Percentiles rank a stretch among this genome's conserved stretches.
Evolutionary conservation across 106 monocot species (phyloP).

Genomic region (Cymbidium sinense): DNA sequence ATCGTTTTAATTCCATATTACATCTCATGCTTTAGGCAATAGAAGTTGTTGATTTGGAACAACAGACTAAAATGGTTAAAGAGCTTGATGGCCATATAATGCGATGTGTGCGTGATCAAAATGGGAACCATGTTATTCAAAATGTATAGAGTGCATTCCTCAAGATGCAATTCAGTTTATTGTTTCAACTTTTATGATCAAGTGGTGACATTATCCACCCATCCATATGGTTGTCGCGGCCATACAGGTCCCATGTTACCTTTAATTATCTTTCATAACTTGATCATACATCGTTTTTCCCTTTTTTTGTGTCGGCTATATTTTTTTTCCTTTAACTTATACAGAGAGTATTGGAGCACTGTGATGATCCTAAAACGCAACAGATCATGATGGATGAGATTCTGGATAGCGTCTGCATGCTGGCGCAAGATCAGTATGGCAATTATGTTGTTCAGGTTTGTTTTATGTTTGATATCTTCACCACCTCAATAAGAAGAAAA

Average conservation of each 20-base stretch:
- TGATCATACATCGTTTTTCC: not conserved
- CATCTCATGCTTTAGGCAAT: slow-evolving; percentile 33
- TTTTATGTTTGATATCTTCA: not conserved
- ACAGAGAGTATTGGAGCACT: slow-evolving; percentile 73
- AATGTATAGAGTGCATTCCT: slow-evolving; percentile 48
- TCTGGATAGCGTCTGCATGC: slow-evolving; percentile 30
- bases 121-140: slow-evolving; percentile 66
- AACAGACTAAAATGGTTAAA: slow-evolving; percentile 50
- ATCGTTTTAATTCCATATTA: not conserved
- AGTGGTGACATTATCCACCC: slow-evolving; percentile 44
- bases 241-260: slow-evolving; percentile 36
- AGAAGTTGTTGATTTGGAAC: slow-evolving; percentile 60
- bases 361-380: slow-evolving; percentile 50
- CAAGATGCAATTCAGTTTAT: slow-evolving; percentile 46
- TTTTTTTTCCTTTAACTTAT: not conserved
- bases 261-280: not conserved
- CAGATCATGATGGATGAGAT: slow-evolving; percentile 61
- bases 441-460: slow-evolving; percentile 79
- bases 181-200: slow-evolving; percentile 37
- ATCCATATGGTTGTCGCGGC: slow-evolving; percentile 63
- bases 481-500: not conserved
- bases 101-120: slow-evolving; percentile 59
- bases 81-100: slow-evolving; percentile 58
- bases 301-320: not conserved
- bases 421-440: slow-evolving; percentile 71